phyloP scores from a whole-genome alignment of 163 green algal genomes.

The Scenedesmus sp. region DNA sequence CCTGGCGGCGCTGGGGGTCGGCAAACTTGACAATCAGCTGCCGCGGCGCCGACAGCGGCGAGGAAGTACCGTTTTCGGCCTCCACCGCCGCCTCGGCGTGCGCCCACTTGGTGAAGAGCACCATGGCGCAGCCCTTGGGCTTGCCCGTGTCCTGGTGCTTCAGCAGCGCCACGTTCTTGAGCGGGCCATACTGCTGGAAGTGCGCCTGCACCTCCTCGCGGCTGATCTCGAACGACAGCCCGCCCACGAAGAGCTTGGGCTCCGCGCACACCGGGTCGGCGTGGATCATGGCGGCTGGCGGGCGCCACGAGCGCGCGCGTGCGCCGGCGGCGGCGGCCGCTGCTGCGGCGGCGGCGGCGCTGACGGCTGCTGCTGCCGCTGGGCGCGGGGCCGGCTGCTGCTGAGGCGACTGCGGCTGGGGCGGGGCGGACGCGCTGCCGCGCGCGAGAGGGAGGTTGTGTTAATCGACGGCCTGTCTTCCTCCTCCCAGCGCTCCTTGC shows the following conservation, averaged over 20 bases:
- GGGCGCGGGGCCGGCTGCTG: too few relatives aligned
- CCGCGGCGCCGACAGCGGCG: slow-evolving; percentile 57
- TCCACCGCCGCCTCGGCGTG: slow-evolving; percentile 79
- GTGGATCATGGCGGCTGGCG: too few relatives aligned
- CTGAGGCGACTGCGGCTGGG: too few relatives aligned
- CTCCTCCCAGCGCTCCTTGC: too few relatives aligned
- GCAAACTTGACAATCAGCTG: slow-evolving; percentile 86
- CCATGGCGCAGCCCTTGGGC: slow-evolving; percentile 78
- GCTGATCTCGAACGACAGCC: slow-evolving; percentile 61
- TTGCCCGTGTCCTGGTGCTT: slow-evolving; percentile 63
- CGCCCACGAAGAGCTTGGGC: slow-evolving; percentile 66
- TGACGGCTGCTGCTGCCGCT: too few relatives aligned
- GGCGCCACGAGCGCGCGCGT: too few relatives aligned
- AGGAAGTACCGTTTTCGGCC: slow-evolving; percentile 71
- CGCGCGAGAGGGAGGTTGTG: too few relatives aligned
- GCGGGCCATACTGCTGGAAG: slow-evolving; percentile 70
- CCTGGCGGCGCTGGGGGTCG: slow-evolving; percentile 70
- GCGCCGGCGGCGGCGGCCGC: too few relatives aligned
- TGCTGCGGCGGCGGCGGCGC: too few relatives aligned
- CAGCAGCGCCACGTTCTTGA: slow-evolving; percentile 68
- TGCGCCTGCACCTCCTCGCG: slow-evolving; percentile 70
- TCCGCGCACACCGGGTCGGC: slow-evolving; percentile 61
- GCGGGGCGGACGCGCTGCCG: too few relatives aligned
- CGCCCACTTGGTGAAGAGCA: slow-evolving; percentile 68
- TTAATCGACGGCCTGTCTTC: too few relatives aligned